A percentile compares a stretch with the other conserved stretches of the same genome.
phyloP scores from a whole-genome alignment of 495 filamentous ascomycete genomes.

The Darksidea phi region DNA sequence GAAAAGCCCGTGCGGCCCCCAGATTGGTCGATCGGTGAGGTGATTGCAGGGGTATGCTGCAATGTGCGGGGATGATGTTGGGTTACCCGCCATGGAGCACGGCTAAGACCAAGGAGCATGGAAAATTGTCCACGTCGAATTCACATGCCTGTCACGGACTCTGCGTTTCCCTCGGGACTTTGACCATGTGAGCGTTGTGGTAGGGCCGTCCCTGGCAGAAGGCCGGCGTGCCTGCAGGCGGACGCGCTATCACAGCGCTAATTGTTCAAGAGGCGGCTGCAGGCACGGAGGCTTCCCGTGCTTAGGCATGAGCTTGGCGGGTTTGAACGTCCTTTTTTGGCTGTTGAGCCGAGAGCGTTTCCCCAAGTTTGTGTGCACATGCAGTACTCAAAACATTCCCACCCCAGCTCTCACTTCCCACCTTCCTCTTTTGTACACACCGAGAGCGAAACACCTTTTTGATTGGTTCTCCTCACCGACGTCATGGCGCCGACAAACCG shows the following conservation, averaged over 20 bases:
- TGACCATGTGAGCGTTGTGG: not conserved
- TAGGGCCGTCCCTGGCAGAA: not conserved
- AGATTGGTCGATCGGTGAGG: not conserved
- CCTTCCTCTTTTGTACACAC: constrained; percentile 5
- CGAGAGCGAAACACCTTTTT: not conserved
- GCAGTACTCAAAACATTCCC: constrained; percentile 1
- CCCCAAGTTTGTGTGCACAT: constrained; percentile 1
- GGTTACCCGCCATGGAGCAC: not conserved
- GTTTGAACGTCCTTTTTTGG: not conserved
- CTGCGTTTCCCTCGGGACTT: not conserved
- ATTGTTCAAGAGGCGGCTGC: constrained; percentile 4
- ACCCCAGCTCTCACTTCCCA: not conserved
- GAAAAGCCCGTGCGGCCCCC: not conserved
- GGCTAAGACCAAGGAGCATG: not conserved
- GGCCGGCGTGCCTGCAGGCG: not conserved
- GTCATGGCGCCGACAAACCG: no score
- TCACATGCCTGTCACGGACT: not conserved
- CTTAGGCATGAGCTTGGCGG: constrained; percentile 10
- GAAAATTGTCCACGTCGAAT: not conserved
- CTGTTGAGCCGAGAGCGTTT: not conserved
- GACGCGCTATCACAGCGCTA: not conserved
- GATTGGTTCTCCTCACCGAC: not conserved
- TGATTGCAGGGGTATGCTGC: not conserved
- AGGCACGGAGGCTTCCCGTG: not conserved
- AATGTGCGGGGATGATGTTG: not conserved